These are phyloP conservation scores for Pistacia atlantica DNA, from an alignment of 345 rosid species.

Conservation along the genomic window DNA sequence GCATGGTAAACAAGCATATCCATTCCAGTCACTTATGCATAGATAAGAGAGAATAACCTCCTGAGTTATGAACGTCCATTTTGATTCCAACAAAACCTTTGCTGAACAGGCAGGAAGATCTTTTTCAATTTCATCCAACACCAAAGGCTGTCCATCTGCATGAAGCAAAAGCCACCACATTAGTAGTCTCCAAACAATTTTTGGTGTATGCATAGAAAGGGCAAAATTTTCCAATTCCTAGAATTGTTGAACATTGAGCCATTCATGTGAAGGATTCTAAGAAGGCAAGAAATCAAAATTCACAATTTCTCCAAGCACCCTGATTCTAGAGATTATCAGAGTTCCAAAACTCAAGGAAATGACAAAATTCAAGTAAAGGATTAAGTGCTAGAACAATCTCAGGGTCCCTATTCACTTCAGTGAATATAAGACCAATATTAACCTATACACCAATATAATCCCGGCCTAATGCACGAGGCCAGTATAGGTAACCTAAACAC, in stretches of 20 bases:
- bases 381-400: not conserved
- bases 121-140: slow-evolving; percentile 60
- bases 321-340: not conserved
- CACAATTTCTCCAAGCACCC: not conserved
- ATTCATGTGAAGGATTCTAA: not conserved
- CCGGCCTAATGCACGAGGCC: too few relatives aligned
- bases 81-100: slow-evolving; percentile 56
- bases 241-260: not conserved
- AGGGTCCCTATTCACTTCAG: not conserved
- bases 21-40: not conserved
- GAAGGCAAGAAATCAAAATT: too few relatives aligned
- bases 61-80: slow-evolving; percentile 87
- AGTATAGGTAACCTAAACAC: not conserved
- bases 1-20: not conserved
- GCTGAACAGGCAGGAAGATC: slow-evolving; percentile 70
- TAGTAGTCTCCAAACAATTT: not conserved
- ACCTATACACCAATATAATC: not conserved
- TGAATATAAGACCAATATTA: not conserved
- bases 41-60: slow-evolving; percentile 45
- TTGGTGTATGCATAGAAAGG: not conserved
- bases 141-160: slow-evolving; percentile 64
- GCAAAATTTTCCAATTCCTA: not conserved
- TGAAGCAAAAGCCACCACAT: not conserved
- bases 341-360: not conserved
- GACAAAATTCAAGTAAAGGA: not conserved